phyloP scores from a whole-genome alignment of 73 alveolate genomes.

The Tetrahymena malaccensis region DNA sequence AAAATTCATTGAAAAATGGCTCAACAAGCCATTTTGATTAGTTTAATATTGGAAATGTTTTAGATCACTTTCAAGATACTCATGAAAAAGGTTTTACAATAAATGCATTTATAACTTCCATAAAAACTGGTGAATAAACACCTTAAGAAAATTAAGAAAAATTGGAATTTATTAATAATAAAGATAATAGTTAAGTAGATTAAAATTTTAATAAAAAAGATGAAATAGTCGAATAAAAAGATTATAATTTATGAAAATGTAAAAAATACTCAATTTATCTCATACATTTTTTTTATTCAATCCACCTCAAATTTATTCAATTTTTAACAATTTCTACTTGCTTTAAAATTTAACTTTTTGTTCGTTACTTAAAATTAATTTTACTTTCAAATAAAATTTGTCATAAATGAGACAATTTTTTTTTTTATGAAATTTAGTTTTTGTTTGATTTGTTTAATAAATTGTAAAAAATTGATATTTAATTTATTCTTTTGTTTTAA shows the following conservation, averaged over 20 bases:
- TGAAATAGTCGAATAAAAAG: not conserved
- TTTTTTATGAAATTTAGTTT: too few relatives aligned
- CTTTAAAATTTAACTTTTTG: not conserved
- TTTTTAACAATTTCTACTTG: not conserved
- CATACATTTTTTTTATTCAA: not conserved
- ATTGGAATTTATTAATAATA: not conserved
- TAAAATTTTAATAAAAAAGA: not conserved
- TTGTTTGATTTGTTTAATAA: too few relatives aligned
- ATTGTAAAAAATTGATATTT: too few relatives aligned
- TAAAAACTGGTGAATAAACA: not conserved
- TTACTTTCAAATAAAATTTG: not conserved
- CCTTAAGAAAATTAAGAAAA: not conserved
- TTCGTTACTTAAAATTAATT: not conserved
- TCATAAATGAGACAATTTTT: too few relatives aligned
- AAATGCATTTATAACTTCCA: not conserved
- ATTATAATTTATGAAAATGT: not conserved
- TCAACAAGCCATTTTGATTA: not conserved
- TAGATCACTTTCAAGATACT: not conserved
- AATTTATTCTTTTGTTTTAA: too few relatives aligned
- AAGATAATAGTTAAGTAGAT: not conserved
- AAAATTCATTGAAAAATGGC: not conserved
- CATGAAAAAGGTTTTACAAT: not conserved
- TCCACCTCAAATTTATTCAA: not conserved
- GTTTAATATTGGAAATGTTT: not conserved
- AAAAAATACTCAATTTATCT: not conserved